A percentile compares a stretch with the other conserved stretches of the same genome.
Conservation (phyloP, 2,329 filamentous ascomycete species). For the Alternaria sp. region DNA sequence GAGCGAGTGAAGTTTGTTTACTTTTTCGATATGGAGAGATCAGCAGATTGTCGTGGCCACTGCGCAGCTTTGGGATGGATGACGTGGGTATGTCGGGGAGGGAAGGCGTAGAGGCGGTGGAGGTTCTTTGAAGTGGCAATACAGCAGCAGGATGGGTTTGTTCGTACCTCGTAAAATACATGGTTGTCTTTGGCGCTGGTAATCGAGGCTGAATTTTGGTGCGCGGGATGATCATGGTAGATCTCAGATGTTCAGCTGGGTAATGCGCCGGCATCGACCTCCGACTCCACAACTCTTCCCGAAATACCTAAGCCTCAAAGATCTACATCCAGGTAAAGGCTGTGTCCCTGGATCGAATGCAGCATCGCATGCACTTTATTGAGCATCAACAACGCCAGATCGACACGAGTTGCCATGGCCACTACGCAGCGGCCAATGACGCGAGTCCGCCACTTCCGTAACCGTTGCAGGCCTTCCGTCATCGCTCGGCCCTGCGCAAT, state of each 20-base stretch:
- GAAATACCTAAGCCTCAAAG: not conserved
- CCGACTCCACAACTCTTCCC: not conserved
- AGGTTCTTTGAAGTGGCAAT: not conserved
- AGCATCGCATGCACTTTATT: not conserved
- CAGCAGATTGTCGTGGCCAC: not conserved
- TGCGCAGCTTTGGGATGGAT: not conserved
- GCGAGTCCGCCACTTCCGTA: constrained; percentile 13
- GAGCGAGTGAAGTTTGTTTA: not conserved
- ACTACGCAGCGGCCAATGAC: constrained; percentile 5
- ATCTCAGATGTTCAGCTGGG: not conserved
- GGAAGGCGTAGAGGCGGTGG: not conserved
- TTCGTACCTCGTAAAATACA: not conserved
- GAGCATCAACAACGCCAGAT: not conserved
- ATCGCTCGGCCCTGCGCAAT: constrained; percentile 6
- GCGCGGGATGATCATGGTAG: not conserved
- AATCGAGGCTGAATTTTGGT: not conserved
- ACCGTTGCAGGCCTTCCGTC: constrained; percentile 11
- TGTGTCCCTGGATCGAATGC: not conserved
- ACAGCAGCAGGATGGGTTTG: not conserved
- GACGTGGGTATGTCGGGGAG: not conserved
- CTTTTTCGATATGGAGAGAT: not conserved
- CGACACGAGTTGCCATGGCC: not conserved
- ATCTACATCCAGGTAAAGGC: not conserved
- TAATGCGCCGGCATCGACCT: not conserved
- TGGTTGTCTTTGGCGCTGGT: not conserved